Evolutionary conservation across 148 eudicot genomes (phyloP), one percentile per base, ranked within the genome.

Genomic region (Vaccinium myrtillus): DNA sequence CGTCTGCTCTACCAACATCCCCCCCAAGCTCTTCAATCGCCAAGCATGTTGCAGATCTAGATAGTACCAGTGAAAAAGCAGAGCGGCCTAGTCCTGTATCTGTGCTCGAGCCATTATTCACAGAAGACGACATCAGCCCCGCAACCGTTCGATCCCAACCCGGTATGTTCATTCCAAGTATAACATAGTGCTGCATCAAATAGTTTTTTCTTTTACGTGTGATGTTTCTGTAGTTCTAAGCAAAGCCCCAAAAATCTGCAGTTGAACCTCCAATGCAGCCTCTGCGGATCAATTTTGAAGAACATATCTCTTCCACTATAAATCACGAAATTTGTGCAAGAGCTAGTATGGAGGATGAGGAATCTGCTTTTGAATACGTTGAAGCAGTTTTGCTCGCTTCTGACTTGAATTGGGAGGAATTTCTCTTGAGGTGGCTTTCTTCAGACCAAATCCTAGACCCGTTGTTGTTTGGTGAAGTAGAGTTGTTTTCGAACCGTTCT

Each of bases 1-100:
- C 84, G 58, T 89, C 93, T 73, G 88, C 93, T 84, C 89, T 88
- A 14, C 77, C 70, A 55, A 77, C 87, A 46, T 89, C 96, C 43
- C 88, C 91, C 58, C 71, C 89, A 75, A 61, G 56, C 77, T 83
- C 84, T 89, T 89, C 91, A 70, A 59, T 76, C 39, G 81, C 87
- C 71, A 81, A 75, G 77, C 88, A 87, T 75, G 84, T 84, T 23
- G 92, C 89, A 70, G 90, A 88, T 74, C 65, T 77, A 81, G 88
- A 92, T 78, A 61, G 79, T 51, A 39, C 73, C 21, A 85, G 82
- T 80, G 93, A 90, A 83, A 90, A 88, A 86, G 83, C 91, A 80
- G 95, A 90, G 87, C 89, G 88, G 65, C 96, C 96, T n/a, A 97
- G 99, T 88, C 98, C 99, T 36, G 81, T 94, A 59, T 97, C 99